Evolutionary conservation across 768 basidiomycete genomes (phyloP), one percentile per base, ranked within the genome.

Genomic region (Dentipellis sp.): DNA sequence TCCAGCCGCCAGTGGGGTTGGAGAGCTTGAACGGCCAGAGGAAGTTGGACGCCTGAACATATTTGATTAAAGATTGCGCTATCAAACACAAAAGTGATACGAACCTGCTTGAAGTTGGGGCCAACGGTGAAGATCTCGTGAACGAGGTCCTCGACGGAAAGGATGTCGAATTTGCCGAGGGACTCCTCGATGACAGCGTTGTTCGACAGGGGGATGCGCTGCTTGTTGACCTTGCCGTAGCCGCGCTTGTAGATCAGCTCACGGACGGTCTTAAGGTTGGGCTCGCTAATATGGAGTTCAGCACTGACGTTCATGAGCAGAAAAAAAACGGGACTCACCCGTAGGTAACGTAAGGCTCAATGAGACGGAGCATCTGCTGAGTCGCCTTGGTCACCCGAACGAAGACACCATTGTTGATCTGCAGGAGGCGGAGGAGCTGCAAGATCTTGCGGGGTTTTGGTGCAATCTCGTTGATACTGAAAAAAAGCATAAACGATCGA

Each of bases 11-110:
- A 62, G 82, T 97, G 55, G 97, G 95, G 84, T 97, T 97, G 67
- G 94, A 97, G 60, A 99, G 89, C 73, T 99, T 99, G 83, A 99
- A 97, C 22, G 97, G 97, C 94, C 94, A 98, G 54, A 98, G 86
- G 84, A 95, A 94, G 82, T 93, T 94, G 63, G 88, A 83, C 56
- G 86, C 88, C 87, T 88, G 58, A 46, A 12, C 4, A 23, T 42
- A 38, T 51, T 51, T 10, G n/a, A n/a, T n/a, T n/a, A n/a, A n/a
- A n/a, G n/a, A n/a, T n/a, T n/a, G n/a, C n/a, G n/a, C n/a, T n/a
- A n/a, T n/a, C 22, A 38, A n/a, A 19, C 16, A 1, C 7, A 23
- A 38, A 19, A 37, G 53, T 34, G 50, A 3, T 48, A 72, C 84
- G 59, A 50, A 85, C 93, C 83, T 97, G 92, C 78, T 98, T 98